phyloP scores from a whole-genome alignment of 176 grass and related monocot species.

The Juncus effusus region DNA sequence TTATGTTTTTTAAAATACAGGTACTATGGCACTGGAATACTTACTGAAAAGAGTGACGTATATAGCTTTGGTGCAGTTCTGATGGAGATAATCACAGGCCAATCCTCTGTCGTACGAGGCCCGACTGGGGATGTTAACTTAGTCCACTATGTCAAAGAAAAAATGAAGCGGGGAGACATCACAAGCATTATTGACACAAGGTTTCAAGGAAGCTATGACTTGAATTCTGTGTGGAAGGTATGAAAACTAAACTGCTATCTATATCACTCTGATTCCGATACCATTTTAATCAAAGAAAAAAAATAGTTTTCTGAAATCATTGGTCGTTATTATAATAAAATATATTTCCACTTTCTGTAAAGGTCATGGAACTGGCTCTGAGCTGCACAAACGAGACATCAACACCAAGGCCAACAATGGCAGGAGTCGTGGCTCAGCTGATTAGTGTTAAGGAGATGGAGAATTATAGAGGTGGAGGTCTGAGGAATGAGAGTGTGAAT shows the following conservation, averaged over 20 bases:
- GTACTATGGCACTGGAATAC: neutral
- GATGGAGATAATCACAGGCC: slow-evolving; percentile 18
- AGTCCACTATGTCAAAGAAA: slow-evolving; percentile 1
- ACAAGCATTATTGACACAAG: neutral
- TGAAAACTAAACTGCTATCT: neutral
- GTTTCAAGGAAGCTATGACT: slow-evolving; percentile 11
- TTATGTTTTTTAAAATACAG: neutral
- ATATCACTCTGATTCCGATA: too few species aligned
- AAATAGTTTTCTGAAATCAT: too few species aligned
- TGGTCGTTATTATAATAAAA: too few species aligned
- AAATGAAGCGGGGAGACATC: slow-evolving; percentile 8
- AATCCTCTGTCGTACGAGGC: neutral
- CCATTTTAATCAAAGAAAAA: too few species aligned
- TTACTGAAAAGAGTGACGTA: slow-evolving; percentile 12
- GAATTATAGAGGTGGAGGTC: too few species aligned
- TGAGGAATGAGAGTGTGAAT: too few species aligned
- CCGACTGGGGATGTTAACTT: neutral
- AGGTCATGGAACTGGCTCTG: slow-evolving; percentile 5
- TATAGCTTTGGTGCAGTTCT: slow-evolving; percentile 6
- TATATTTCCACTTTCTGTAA: too few species aligned
- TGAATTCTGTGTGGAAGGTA: slow-evolving; percentile 11
- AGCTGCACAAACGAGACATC: slow-evolving; percentile 8
- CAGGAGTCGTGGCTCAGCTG: neutral
- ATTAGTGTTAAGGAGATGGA: neutral
- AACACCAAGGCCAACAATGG: neutral